Conservation (phyloP, 108 stramenopile genomes). For the Pseudonitzschia multiseries region DNA sequence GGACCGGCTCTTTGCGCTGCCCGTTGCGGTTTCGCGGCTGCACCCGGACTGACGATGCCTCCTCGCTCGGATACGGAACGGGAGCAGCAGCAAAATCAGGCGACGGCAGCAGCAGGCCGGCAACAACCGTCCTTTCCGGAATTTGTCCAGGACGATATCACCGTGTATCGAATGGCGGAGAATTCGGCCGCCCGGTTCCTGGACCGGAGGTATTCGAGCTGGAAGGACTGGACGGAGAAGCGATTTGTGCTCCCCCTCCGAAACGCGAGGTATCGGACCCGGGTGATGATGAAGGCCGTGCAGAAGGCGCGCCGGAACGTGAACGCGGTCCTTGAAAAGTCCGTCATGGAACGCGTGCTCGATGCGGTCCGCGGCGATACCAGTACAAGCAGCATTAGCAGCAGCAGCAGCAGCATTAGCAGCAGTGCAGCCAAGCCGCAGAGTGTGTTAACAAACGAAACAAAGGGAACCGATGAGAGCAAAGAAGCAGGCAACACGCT, state of each 20-base stretch:
- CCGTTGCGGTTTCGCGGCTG: background rate
- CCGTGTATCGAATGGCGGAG: conserved; percentile 48
- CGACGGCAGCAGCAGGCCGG: too few relatives aligned
- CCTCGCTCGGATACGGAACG: background rate
- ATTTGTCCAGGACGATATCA: conserved; percentile 48
- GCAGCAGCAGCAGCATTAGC: background rate
- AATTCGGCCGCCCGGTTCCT: conserved; percentile 37
- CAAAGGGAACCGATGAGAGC: background rate
- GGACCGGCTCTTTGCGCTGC: conserved; percentile 11
- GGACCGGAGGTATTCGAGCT: conserved; percentile 15
- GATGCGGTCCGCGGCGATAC: background rate
- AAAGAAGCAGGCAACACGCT: too few relatives aligned
- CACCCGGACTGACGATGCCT: background rate
- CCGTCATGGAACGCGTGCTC: background rate
- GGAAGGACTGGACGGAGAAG: background rate
- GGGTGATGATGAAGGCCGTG: background rate
- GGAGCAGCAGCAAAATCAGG: background rate
- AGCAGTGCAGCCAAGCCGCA: background rate
- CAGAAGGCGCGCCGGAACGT: background rate
- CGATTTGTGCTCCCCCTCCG: background rate
- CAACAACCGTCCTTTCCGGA: conserved; percentile 10
- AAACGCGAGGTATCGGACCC: conserved; percentile 1
- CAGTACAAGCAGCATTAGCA: background rate
- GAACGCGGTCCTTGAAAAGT: background rate
- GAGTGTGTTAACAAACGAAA: background rate